Evolutionary conservation across 495 filamentous ascomycete genomes (phyloP).

Genomic region (Penicillium manginii): DNA sequence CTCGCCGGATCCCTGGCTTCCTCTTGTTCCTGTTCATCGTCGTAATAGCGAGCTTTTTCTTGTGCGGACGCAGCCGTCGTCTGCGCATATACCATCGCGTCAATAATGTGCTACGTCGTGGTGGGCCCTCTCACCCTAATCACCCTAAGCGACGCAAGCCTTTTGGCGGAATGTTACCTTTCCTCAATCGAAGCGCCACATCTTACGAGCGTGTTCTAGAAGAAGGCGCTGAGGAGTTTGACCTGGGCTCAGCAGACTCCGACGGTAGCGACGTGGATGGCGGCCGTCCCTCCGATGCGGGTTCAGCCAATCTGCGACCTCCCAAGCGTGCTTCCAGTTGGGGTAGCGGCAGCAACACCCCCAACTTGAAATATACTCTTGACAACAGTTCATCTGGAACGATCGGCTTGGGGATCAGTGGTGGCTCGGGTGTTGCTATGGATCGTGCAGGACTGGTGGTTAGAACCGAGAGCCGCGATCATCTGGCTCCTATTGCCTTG

Average conservation of each 20-base stretch:
- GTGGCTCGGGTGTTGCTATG: conserved; percentile 58
- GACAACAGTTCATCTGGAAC: conserved; percentile 59
- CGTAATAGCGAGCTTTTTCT: conserved; percentile 64
- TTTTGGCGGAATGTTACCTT: conserved; percentile 53
- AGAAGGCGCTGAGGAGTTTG: conserved; percentile 71
- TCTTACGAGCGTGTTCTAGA: conserved; percentile 87
- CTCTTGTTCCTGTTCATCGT: conserved; percentile 75
- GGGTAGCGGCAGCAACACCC: conserved; percentile 39
- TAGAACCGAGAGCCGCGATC: conserved; percentile 80
- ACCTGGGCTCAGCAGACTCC: conserved; percentile 67
- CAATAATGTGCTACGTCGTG: conserved; percentile 51
- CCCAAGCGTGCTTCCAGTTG: conserved; percentile 45
- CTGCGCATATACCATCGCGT: conserved; percentile 65
- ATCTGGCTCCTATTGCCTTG: conserved; percentile 52
- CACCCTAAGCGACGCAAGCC: conserved; percentile 57
- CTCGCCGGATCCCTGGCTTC: conserved; percentile 72
- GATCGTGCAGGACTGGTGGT: conserved; percentile 76
- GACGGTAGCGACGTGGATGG: conserved; percentile 57
- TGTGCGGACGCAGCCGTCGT: conserved; percentile 73
- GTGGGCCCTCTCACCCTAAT: conserved; percentile 54
- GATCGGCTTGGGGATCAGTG: conserved; percentile 52
- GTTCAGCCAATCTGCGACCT: conserved; percentile 31
- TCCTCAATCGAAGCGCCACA: conserved; percentile 59
- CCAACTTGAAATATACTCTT: conserved; percentile 58
- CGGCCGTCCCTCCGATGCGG: conserved; percentile 38